Evolutionary conservation across 345 rosid genomes (phyloP), one percentile per base, ranked within the genome.

Genomic region (Euphorbia peplus): DNA sequence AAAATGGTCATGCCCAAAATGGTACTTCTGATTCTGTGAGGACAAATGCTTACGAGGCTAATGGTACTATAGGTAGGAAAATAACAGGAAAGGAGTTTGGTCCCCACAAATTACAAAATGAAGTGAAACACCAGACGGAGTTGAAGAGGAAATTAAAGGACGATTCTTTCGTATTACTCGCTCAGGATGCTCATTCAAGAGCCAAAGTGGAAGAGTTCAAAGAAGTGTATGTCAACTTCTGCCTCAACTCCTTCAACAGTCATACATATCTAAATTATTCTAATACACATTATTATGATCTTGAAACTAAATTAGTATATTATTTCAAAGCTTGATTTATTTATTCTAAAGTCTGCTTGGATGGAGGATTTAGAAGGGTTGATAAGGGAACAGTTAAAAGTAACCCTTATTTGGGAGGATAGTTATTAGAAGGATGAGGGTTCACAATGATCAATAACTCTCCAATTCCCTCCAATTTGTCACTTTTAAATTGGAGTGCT

Each of bases 161-260:
- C 46, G 79, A 75, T 5, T 67, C 80, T 64, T 85, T 87, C 82
- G 75, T 80, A 78, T 83, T 92, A 80, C 77, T 88, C 30, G 81
- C 87, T 48, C 85, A 80, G 67, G 92, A 95, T 71, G 66, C 76
- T 71, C 78, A 80, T 70, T 88, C 91, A 72, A 81, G 22, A 54
- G 81, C 75, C 19, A 79, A 87, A 79, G 80, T 90, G 67, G 79
- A 85, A 84, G 85, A 83, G 57, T 73, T 90, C 66, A 87, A 92
- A 81, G 84, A 87, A 79, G 78, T 69, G 99, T 95, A 92, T 32
- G 90, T 74, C 4, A 2, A 52, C 52, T 73, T 75, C 61, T 75
- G 66, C 62, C 57, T 63, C n/a, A 46, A 30, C 14, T 68, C 24
- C 64, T 64, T 71, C 28, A 54, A 32, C 35, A 51, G 37, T 65